Base-by-base conservation (phyloP, 305 asterid species). In the Fraxinus angustifolia region DNA sequence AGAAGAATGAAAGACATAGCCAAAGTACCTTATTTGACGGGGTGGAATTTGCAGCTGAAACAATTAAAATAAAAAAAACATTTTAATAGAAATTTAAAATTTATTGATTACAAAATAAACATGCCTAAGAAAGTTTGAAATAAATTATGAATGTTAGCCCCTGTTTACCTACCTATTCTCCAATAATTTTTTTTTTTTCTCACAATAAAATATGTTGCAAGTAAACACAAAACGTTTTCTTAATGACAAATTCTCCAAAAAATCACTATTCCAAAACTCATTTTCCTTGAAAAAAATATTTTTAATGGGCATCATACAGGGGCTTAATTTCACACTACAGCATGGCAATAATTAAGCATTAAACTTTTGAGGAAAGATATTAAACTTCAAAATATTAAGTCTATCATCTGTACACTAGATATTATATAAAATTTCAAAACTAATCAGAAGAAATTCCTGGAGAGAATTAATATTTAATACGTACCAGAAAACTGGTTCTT, bases 401-500 rank as follows among this genome's bases (percentile, higher is more conserved):
- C 70, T 23, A 81, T 75, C 78, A 14, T 75, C 62, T 75, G 68
- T n/a, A 14, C 71, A 33, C 12, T 70, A 79, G 75, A 82, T 35
- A 71, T 6, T 36, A 8, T 6, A 26, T 21, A 11, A 23, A 17
- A 12, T 73, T 31, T 19, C 23, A 40, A 40, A 40, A 40, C 48
- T 40, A 60, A 75, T 0, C 17, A 17, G 2, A 58, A 28, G 72
- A 30, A 78, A 31, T 16, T 36, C 31, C 33, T 21, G 48, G 82
- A 16, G 48, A 78, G 62, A 75, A 62, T 35, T 56, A 62, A 38
- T 38, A 38, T 38, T 38, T 38, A 38, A 80, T 77, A 77, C 84
- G 77, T 87, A 93, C 96, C 87, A n/a, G 82, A 77, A 78, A 73
- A 70, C 33, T 38, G 83, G 73, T 82, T 82, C 81, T 83, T 90